Evolutionary conservation across 1,284 basidiomycete species (phyloP), one percentile per base, ranked within the genome.

Genomic region (Ustilago hordei): DNA sequence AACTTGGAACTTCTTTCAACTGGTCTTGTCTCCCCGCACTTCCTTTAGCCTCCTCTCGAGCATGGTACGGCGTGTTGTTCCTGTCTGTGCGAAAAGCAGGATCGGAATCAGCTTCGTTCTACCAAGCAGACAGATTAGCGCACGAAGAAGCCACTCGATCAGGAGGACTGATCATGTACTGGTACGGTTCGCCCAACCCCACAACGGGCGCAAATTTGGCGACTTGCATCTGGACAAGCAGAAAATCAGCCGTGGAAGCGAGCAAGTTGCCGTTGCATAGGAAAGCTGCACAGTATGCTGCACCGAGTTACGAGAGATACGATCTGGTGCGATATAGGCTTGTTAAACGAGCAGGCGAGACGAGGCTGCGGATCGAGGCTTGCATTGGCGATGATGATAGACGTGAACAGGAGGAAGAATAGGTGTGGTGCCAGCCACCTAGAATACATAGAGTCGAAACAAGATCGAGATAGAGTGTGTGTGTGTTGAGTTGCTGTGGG

Each of bases 51-150:
- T 17, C 56, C 47, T 53, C 66, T 8, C 45, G 55, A 28, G 61
- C 47, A 1, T 84, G 81, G 81, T 84, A 84, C 68, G 82, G 82
- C 28, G 82, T 84, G 36, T 59, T 77, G 38, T 84, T 84, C 67
- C 75, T 77, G n/a, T 80, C 78, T 0, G 52, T 69, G 12, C 75
- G 82, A 9, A 64, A 59, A 43, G 23, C 60, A 6, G 75, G 71
- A 11, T 74, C 72, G 4, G 73, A 78, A 43, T 75, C 64, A 28
- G 19, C 39, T 6, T 68, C 53, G 8, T 74, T 83, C 41, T 83
- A 83, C 72, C 73, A 79, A 57, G 82, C 77, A 8, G 82, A 84
- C 54, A 65, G 82, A 3, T 36, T 59, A 17, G 69, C 81, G 2
- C 82, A 84, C 64, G 82, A 84, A 55, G 82, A 84, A 68, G 82